Conservation (phyloP, 2,329 filamentous ascomycete species). For the Xylaria polymorpha region DNA sequence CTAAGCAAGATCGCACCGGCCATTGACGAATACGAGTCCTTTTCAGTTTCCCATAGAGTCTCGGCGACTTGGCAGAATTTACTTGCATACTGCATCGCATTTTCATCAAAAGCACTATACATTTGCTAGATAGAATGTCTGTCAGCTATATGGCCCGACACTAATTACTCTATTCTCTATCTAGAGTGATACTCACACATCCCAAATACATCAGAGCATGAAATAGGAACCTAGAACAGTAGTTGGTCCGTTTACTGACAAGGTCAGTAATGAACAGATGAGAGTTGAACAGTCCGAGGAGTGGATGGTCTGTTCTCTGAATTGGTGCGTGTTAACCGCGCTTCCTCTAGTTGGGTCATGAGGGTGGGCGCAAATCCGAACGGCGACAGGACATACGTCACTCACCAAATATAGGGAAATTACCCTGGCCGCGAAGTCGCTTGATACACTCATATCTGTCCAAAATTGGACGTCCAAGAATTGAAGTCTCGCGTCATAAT, state of each 20-base stretch:
- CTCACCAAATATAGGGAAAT: conserved; percentile 37
- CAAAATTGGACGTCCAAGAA: conserved; percentile 27
- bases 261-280: conserved; percentile 52
- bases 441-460: conserved; percentile 30
- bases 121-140: conserved; percentile 48
- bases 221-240: conserved; percentile 53
- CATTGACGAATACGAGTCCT: conserved; percentile 47
- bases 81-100: conserved; percentile 35
- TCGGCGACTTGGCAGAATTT: conserved; percentile 48
- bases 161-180: no score
- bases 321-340: not conserved
- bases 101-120: conserved; percentile 50
- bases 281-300: conserved; percentile 53
- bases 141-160: not conserved
- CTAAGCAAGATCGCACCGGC: conserved; percentile 51
- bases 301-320: conserved; percentile 53
- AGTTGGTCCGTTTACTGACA: conserved; percentile 37
- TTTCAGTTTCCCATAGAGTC: conserved; percentile 42
- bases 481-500: conserved; percentile 31
- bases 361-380: not conserved
- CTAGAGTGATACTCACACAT: conserved; percentile 47
- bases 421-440: conserved; percentile 28
- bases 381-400: not conserved
- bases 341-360: not conserved
- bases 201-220: conserved; percentile 52